Percentiles rank a stretch among this genome's conserved stretches.
Conservation (phyloP, 2,329 filamentous ascomycete species). For the Fusarium napiforme region DNA sequence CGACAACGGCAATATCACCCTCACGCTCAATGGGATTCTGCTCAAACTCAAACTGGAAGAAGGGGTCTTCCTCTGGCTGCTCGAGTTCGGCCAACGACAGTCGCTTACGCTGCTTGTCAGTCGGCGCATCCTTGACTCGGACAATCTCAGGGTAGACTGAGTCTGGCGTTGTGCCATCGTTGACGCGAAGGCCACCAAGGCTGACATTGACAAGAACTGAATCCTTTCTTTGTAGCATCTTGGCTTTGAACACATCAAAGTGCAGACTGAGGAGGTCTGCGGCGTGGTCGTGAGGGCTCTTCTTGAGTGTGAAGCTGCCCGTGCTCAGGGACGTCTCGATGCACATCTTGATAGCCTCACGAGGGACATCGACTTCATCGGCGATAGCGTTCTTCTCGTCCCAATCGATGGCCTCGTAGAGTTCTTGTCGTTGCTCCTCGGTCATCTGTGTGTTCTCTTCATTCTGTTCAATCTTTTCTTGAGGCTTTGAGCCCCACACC, state of each 20-base stretch:
- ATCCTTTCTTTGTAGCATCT: slow-evolving; percentile 88
- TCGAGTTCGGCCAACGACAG: slow-evolving; percentile 67
- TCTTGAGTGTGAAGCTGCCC: slow-evolving; percentile 93
- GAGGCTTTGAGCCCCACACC: slow-evolving; percentile 86
- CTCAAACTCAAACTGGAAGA: slow-evolving; percentile 94
- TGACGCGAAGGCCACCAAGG: slow-evolving; percentile 91
- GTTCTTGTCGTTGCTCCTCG: slow-evolving; percentile 93
- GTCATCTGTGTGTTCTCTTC: slow-evolving; percentile 87
- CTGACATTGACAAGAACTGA: slow-evolving; percentile 90
- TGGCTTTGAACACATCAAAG: slow-evolving; percentile 94
- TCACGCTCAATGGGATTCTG: slow-evolving; percentile 94
- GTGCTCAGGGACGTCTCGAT: slow-evolving; percentile 93
- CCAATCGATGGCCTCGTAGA: slow-evolving; percentile 98
- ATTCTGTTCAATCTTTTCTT: slow-evolving; percentile 66
- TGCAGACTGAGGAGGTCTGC: slow-evolving; percentile 89
- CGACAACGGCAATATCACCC: slow-evolving; percentile 88
- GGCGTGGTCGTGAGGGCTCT: slow-evolving; percentile 68
- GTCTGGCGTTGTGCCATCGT: slow-evolving; percentile 92
- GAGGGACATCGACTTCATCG: slow-evolving; percentile 87
- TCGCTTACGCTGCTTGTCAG: slow-evolving; percentile 57
- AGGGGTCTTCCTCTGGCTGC: slow-evolving; percentile 70
- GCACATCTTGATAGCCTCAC: slow-evolving; percentile 92
- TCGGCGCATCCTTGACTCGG: slow-evolving; percentile 87
- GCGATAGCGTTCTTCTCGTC: slow-evolving; percentile 93
- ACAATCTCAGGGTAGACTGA: slow-evolving; percentile 96